Percentiles rank a stretch among this genome's conserved stretches.
Conservation (phyloP, 2,329 filamentous ascomycete species). For the Botrytis deweyae region DNA sequence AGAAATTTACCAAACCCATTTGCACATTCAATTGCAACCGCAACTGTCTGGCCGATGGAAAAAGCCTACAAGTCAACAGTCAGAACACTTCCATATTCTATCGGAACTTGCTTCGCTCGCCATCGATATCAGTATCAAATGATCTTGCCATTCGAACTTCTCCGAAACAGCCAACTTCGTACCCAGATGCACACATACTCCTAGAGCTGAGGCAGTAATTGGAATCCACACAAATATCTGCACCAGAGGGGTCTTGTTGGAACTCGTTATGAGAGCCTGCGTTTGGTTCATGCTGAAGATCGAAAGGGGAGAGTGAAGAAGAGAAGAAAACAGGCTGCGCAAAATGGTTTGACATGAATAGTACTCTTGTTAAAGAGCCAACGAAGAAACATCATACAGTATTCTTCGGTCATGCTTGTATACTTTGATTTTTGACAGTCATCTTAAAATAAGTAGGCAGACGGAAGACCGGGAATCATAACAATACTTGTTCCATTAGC, state of each 20-base stretch:
- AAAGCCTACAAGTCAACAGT: neutral
- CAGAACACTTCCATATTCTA: neutral
- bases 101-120: neutral
- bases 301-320: neutral
- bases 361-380: neutral
- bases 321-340: neutral
- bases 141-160: constrained; percentile 4
- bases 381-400: neutral
- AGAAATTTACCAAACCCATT: constrained; percentile 18
- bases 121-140: constrained; percentile 10
- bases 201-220: neutral
- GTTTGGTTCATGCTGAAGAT: neutral
- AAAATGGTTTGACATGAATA: neutral
- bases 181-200: neutral
- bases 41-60: constrained; percentile 13
- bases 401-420: neutral
- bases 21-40: constrained; percentile 18
- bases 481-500: neutral
- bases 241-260: constrained; percentile 14
- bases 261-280: neutral
- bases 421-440: neutral
- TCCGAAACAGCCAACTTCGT: constrained; percentile 5
- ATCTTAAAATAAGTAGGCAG: neutral
- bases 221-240: constrained; percentile 14
- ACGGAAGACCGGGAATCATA: neutral